Base-by-base conservation (phyloP, 768 basidiomycete genomes). In the Tulasnella sp. region DNA sequence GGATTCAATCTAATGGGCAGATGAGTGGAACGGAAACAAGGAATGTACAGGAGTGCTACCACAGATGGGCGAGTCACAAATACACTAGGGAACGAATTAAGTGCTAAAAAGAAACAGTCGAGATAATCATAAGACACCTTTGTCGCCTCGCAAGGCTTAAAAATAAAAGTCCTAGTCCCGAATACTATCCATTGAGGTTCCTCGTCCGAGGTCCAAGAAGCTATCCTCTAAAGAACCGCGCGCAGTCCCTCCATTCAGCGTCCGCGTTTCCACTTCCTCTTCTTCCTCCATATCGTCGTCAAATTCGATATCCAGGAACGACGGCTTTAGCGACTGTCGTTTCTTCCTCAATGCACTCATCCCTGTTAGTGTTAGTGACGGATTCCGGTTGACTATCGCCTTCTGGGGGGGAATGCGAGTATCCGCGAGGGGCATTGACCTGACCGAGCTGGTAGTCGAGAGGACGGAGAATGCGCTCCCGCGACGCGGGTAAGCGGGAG, bases 261-360 rank as follows among this genome's bases (percentile, higher is more conserved):
- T 44, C n/a, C 26, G 41, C 69, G 47, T 39, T 32, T 72, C 34
- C 26, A 63, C 16, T 34, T 69, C 69, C n/a, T 68, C 67, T 34
- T 42, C 36, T 39, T 72, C 71, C 9, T 62, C 71, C 32, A 29
- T 39, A 7, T 72, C 62, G 19, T 65, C 71, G 35, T 72, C 71
- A 40, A 63, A 62, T 39, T 72, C 71, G 41, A 72, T 63, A 42
- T 72, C 71, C 35, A 72, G 62, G 62, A 72, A 72, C 52, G 71
- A 72, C 12, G 71, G 71, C 71, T 72, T 72, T 12, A 72, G 22
- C 22, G 71, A 63, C 40, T 72, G 71, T n/a, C 71, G 52, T 26
- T 72, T 69, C 40, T 69, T 72, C 62, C 36, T 72, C 37, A 72
- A 39, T 62, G 26, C 52, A 5, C 16, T 63, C 59, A 59, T 36